Evolutionary conservation across 306 rosid genomes (phyloP), one percentile per base, ranked within the genome.

Genomic region (Albizia julibrissin): DNA sequence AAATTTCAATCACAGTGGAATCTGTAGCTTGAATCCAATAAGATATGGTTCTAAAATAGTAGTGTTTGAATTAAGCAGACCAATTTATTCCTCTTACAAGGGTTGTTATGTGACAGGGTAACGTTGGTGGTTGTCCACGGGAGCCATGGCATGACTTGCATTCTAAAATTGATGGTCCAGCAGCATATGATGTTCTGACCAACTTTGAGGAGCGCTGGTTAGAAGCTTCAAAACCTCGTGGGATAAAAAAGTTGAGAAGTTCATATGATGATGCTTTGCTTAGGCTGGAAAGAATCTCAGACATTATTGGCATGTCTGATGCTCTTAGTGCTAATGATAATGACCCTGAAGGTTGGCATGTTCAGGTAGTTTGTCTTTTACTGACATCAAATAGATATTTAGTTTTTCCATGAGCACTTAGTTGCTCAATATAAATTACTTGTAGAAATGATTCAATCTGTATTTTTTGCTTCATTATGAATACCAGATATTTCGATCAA

Each of bases 111-210:
- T 78, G 47, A 77, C 90, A 95, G 99, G 97, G 97, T 83, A 92
- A 72, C 67, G 75, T 77, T 22, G 85, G 80, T 81, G 98, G 94
- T 68, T 91, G 98, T 92, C 99, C 97, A 74, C 86, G 99, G 84
- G 97, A 95, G 82, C 99, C 99, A 14, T 95, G 99, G 99, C 99
- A 95, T 76, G 99, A 95, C 87, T 80, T 95, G 89, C 99, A 95
- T 86, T 92, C 97, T 72, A 93, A 84, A 87, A 85, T 95, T 84
- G 99, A 95, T 54, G 93, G 99, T 81, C 97, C 99, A 34, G 99
- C 97, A 8, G 99, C 99, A 65, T 95, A 95, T 52, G 99, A 95
- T 81, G 93, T 95, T 85, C 84, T 95, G 87, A 84, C 88, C 29
- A 95, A 95, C 85, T 95, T 95, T 82, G 97, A 93, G 89, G 98